phyloP scores from a whole-genome alignment of 306 rosid species.

The Crotalaria pallida region DNA sequence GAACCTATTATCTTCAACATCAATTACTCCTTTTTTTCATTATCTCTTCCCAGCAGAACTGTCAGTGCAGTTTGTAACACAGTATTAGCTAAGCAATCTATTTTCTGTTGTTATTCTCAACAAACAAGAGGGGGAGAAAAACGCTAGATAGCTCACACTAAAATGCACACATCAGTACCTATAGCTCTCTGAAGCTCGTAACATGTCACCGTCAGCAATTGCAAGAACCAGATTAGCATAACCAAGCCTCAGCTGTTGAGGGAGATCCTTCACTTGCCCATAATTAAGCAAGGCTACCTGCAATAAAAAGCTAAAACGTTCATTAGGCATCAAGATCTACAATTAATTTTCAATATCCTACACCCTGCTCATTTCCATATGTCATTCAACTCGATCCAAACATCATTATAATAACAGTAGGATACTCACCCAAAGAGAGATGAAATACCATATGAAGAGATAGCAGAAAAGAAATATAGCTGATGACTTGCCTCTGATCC shows the following conservation, averaged over 20 bases:
- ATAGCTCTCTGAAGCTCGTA: conserved; percentile 67
- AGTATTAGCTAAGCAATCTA: neutral
- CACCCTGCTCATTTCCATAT: neutral
- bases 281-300: conserved; percentile 95
- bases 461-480: neutral
- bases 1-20: conserved; percentile 14
- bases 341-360: conserved; percentile 17
- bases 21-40: neutral
- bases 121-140: conserved; percentile 4
- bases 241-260: conserved; percentile 81
- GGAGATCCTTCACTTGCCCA: conserved; percentile 99
- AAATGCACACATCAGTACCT: conserved; percentile 43
- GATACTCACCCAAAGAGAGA: neutral
- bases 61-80: neutral
- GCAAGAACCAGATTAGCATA: conserved; percentile 89
- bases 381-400: conserved; percentile 2
- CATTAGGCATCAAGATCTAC: neutral
- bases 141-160: neutral
- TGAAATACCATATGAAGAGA: neutral
- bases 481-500: conserved; percentile 86
- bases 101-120: conserved; percentile 14
- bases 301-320: conserved; percentile 9
- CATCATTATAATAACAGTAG: neutral
- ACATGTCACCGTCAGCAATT: conserved; percentile 72
- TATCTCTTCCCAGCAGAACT: neutral